Evolutionary conservation across 1,284 basidiomycete genomes (phyloP).

Genomic region (Porphyrellus sp.): DNA sequence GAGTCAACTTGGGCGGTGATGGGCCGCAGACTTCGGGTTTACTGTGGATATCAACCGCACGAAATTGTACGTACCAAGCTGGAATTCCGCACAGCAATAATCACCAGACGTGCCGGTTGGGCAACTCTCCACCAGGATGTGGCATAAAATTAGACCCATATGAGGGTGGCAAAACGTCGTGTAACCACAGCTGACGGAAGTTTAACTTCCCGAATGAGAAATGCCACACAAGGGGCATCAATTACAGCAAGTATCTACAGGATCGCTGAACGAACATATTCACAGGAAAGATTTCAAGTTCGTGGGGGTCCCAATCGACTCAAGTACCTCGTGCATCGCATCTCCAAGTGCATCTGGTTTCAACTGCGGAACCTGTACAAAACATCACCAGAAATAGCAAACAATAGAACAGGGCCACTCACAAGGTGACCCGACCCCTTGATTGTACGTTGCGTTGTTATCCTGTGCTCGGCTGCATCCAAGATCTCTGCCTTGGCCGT

Average conservation of each 20-base stretch:
- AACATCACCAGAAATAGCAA: background rate
- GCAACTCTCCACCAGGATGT: background rate
- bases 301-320: slow-evolving; percentile 9
- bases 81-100: background rate
- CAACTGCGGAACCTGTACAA: slow-evolving; percentile 27
- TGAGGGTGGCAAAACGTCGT: background rate
- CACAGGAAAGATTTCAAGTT: slow-evolving; percentile 22
- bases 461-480: slow-evolving; percentile 24
- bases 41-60: slow-evolving; percentile 1
- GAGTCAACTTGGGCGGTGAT: background rate
- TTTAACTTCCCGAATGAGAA: background rate
- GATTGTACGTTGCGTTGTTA: slow-evolving; percentile 25
- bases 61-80: background rate
- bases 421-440: slow-evolving; percentile 34
- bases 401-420: background rate
- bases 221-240: background rate
- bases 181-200: background rate
- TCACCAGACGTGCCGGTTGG: background rate
- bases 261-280: background rate
- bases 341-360: slow-evolving; percentile 32
- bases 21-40: background rate
- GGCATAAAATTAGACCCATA: background rate
- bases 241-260: background rate
- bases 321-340: slow-evolving; percentile 26
- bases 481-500: slow-evolving; percentile 29